Base-by-base conservation (phyloP, 768 basidiomycete genomes). In the Candolleomyces eurysporus region DNA sequence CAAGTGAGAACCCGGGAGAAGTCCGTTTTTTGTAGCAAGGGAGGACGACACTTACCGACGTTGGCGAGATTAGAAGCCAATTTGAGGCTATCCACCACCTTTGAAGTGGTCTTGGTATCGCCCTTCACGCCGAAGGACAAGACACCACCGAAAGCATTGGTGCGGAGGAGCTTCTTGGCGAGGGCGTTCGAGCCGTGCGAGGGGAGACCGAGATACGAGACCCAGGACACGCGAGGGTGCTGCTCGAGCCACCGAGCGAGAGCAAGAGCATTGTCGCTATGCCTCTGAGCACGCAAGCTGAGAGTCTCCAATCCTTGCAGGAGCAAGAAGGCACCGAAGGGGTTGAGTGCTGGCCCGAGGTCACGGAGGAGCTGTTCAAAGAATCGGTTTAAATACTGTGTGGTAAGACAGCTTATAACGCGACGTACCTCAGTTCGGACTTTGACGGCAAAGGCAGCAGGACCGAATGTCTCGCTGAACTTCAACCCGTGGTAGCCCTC, bases 221-320 rank as follows among this genome's bases (percentile, higher is more conserved):
- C 88, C 91, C 90, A 94, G 1, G 83, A 73, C 42, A 94, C 82
- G 36, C 82, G 79, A 8, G 84, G 82, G 69, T 94, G 86, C 52
- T 80, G 71, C 66, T 86, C 79, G 39, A 94, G 83, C 77, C 81
- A 89, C 43, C 76, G 72, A 0, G 92, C 92, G 21, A 94, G 79
- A 4, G 80, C 81, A 14, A 93, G 78, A 0, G 87, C 86, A 63
- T 93, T 92, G 43, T 85, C 79, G 56, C 79, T 81, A 70, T 93
- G 92, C 56, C 91, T 73, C 75, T 92, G 82, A 8, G 79, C 86
- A 16, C 91, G 82, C 57, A 92, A 73, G 63, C 83, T 85, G 59
- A 92, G 83, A 6, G 90, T 92, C 75, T 92, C 91, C 31, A 92
- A 78, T 45, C 91, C 90, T 67, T 90, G 88, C n/a, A 92, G 74